phyloP scores from a whole-genome alignment of 257 asterid genomes.

The Henckelia pumila region DNA sequence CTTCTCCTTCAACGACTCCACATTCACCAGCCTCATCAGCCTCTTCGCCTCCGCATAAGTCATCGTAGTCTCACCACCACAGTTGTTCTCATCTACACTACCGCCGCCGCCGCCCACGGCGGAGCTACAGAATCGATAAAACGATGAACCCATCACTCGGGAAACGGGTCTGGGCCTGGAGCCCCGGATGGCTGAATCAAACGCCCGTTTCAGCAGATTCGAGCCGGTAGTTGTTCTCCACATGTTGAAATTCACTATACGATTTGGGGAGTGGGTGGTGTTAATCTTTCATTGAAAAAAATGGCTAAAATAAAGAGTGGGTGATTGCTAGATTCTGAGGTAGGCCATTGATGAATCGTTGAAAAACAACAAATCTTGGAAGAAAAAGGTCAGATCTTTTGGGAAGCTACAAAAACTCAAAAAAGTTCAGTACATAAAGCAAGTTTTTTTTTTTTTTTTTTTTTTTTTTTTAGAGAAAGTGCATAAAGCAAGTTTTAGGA shows the following conservation, averaged over 20 bases:
- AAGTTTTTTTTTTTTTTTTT: too few relatives aligned
- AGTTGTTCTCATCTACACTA: neutral
- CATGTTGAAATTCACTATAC: conserved; percentile 31
- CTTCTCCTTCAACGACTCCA: conserved; percentile 67
- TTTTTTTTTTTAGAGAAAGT: too few relatives aligned
- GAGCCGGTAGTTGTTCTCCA: conserved; percentile 45
- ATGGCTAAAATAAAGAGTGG: neutral
- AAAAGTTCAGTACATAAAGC: too few relatives aligned
- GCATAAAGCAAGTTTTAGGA: too few relatives aligned
- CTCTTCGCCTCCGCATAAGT: conserved; percentile 78
- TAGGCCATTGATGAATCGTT: conserved; percentile 5
- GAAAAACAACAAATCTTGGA: neutral
- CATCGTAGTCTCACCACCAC: conserved; percentile 33
- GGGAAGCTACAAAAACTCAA: too few relatives aligned
- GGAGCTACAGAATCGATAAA: conserved; percentile 32
- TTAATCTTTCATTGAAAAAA: neutral
- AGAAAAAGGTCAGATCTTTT: neutral
- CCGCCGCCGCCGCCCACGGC: conserved; percentile 29
- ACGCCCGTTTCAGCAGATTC: conserved; percentile 38
- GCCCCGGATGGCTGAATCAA: conserved; percentile 22
- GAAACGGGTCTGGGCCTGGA: conserved; percentile 12
- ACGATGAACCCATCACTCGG: conserved; percentile 12
- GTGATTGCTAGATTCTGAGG: neutral
- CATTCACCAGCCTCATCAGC: conserved; percentile 87
- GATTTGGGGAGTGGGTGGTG: neutral